Conservation (phyloP, 345 rosid genomes). For the Combretum micranthum region DNA sequence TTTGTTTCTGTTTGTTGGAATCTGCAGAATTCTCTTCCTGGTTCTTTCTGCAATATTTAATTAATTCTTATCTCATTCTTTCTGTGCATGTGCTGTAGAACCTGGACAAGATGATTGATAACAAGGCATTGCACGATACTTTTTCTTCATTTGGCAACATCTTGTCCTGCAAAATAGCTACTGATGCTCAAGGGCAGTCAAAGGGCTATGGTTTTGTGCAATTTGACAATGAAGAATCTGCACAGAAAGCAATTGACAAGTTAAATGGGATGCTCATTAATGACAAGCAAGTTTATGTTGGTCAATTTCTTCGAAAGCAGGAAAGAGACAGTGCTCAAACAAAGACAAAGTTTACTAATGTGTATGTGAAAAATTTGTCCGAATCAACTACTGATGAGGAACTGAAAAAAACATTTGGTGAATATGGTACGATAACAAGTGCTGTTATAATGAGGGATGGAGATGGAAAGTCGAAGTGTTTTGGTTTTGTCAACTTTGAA, state of each 20-base stretch:
- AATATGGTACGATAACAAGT: slow-evolving; percentile 8
- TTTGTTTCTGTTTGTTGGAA: no score
- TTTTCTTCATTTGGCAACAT: slow-evolving; percentile 80
- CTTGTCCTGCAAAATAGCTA: slow-evolving; percentile 32
- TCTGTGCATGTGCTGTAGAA: slow-evolving; percentile 10
- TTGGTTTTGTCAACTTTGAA: slow-evolving; percentile 18
- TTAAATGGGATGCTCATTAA: slow-evolving; percentile 30
- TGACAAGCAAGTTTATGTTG: slow-evolving; percentile 34
- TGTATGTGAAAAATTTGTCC: slow-evolving; percentile 2
- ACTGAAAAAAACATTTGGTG: not conserved
- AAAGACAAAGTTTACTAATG: slow-evolving; percentile 13
- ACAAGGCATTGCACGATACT: slow-evolving; percentile 75
- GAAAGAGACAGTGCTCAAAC: slow-evolving; percentile 19
- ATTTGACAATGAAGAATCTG: slow-evolving; percentile 16
- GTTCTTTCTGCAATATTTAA: no score
- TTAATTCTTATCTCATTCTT: no score
- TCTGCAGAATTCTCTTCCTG: no score
- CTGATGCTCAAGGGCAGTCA: slow-evolving; percentile 28
- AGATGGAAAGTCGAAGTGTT: slow-evolving; percentile 15
- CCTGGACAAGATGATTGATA: slow-evolving; percentile 28
- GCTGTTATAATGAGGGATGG: slow-evolving; percentile 11
- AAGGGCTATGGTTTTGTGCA: slow-evolving; percentile 69
- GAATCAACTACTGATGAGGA: slow-evolving; percentile 5
- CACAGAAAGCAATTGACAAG: slow-evolving; percentile 29
- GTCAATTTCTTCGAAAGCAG: slow-evolving; percentile 34